These are phyloP conservation scores for Alectoria sarmentosa DNA, from an alignment of 495 filamentous ascomycete species.

Conservation along the genomic window DNA sequence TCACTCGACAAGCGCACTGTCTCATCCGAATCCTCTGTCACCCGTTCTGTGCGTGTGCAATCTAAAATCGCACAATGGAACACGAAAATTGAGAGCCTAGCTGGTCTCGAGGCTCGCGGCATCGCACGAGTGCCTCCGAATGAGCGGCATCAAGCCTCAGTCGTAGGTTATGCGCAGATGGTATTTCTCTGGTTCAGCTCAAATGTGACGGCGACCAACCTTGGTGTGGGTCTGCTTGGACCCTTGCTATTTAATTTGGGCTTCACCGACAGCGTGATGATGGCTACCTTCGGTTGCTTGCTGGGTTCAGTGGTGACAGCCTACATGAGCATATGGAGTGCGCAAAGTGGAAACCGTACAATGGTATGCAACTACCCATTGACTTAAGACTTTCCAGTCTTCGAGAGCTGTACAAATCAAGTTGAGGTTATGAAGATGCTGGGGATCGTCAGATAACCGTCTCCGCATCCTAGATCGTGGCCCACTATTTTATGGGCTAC, in stretches of 20 bases:
- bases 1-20: constrained; percentile 17
- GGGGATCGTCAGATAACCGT: background rate
- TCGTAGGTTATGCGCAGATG: constrained; percentile 48
- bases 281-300: constrained; percentile 55
- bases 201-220: constrained; percentile 65
- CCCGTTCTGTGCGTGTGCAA: constrained; percentile 15
- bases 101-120: constrained; percentile 57
- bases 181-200: constrained; percentile 66
- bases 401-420: background rate
- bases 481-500: constrained; percentile 71
- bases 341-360: constrained; percentile 53
- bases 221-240: constrained; percentile 62
- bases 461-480: constrained; percentile 45
- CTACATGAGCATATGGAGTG: constrained; percentile 70
- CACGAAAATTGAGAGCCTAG: constrained; percentile 33
- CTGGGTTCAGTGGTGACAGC: constrained; percentile 53
- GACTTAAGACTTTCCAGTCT: background rate
- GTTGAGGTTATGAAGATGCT: background rate
- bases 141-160: constrained; percentile 38
- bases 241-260: constrained; percentile 56
- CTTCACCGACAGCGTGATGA: constrained; percentile 59
- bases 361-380: constrained; percentile 42
- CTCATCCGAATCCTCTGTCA: background rate
- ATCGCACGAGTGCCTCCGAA: constrained; percentile 58
- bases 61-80: constrained; percentile 27